Evolutionary conservation across 2,329 filamentous ascomycete species (phyloP), one percentile per base, ranked within the genome.

Genomic region (Trichoderma citrinoviride): DNA sequence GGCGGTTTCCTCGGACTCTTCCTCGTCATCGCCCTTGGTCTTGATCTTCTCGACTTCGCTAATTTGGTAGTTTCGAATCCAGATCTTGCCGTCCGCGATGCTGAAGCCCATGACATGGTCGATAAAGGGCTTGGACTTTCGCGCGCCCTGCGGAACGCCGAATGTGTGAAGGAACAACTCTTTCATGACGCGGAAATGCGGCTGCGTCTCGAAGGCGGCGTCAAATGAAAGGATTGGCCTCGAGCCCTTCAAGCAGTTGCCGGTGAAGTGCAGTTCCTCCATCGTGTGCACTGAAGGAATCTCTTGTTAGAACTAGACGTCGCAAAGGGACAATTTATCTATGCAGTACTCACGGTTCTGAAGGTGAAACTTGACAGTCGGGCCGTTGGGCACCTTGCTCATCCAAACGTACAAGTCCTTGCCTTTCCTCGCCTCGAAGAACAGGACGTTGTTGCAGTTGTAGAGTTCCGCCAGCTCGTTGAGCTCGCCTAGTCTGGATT

Each of bases 361-460:
- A 58, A 92, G 82, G 74, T 95, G 91, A 77, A 95, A 85, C 73
- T 85, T 85, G 56, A 84, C 77, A 2, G 83, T 85, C 53, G 83
- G 83, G 6, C 82, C 82, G 66, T 84, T 97, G 6, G 94, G 95
- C 2, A 93, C 90, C 75, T 96, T 96, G 77, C 90, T 88, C 73
- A 97, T 86, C 93, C 93, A 97, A 68, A 96, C 82, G 78, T 98
- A 99, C 21, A 98, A 82, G 82, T 98, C 95, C 79, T 97, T 90
- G 66, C 90, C 91, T 79, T 98, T 99, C 67, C 93, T 85, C 52
- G 93, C 93, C 80, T 99, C 94, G 75, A 97, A 96, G 81, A 97
- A 99, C 67, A 97, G 85, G 65, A 95, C 87, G 75, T 96, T 94
- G 80, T 96, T 97, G 85, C 92, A 96, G 75, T 95, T 96, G 82